phyloP scores from a whole-genome alignment of 768 basidiomycete species.

The Candolleomyces aberdarensis region DNA sequence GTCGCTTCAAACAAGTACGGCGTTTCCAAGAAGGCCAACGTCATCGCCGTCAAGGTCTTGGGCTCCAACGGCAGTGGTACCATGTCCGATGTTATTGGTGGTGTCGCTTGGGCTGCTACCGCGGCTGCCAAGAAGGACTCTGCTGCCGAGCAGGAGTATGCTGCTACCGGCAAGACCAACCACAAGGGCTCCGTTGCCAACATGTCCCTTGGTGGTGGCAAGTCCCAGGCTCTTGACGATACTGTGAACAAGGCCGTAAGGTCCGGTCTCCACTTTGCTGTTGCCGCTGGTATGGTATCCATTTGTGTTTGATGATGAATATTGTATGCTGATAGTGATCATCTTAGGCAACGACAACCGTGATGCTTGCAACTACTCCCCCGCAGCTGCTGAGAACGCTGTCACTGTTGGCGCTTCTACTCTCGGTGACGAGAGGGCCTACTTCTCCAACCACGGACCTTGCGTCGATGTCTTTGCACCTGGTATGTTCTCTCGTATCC shows the following conservation, averaged over 20 bases:
- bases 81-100: slow-evolving; percentile 91
- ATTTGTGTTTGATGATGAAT: slow-evolving; percentile 18
- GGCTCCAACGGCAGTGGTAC: slow-evolving; percentile 93
- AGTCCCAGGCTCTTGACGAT: slow-evolving; percentile 78
- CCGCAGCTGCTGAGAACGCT: slow-evolving; percentile 84
- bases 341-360: slow-evolving; percentile 60
- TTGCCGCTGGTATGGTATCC: slow-evolving; percentile 67
- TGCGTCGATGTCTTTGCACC: slow-evolving; percentile 96
- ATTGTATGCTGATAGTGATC: slow-evolving; percentile 2
- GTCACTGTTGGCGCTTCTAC: slow-evolving; percentile 95
- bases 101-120: slow-evolving; percentile 77
- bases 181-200: slow-evolving; percentile 96
- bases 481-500: slow-evolving; percentile 34
- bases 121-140: slow-evolving; percentile 50
- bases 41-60: slow-evolving; percentile 90
- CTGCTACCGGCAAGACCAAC: slow-evolving; percentile 68
- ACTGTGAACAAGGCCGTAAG: slow-evolving; percentile 85
- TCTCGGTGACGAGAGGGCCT: slow-evolving; percentile 75
- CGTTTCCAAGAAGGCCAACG: slow-evolving; percentile 90
- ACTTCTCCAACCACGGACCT: slow-evolving; percentile 88
- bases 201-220: slow-evolving; percentile 97
- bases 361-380: slow-evolving; percentile 91
- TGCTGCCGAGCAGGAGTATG: slow-evolving; percentile 63
- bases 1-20: slow-evolving; percentile 93
- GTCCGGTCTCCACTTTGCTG: slow-evolving; percentile 89